Conservation (phyloP, 139 green algal genomes). For the Chlamydomonas sp. region DNA sequence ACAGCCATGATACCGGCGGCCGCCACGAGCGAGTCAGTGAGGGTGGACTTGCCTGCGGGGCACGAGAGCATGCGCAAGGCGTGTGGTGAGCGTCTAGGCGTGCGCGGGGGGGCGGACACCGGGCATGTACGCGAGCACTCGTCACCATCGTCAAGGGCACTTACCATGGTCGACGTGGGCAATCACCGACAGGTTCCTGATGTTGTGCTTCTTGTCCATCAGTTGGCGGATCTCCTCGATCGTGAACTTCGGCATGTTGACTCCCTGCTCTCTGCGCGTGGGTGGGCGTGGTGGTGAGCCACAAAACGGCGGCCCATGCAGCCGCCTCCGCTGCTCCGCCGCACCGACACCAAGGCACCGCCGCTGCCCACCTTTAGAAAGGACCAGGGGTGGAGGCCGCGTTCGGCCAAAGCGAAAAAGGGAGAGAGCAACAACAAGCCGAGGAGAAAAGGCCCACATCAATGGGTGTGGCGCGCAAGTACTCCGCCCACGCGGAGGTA, state of each 20-base stretch:
- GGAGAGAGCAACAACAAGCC: too few relatives aligned
- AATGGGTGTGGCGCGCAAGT: too few relatives aligned
- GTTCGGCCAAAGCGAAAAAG: too few relatives aligned
- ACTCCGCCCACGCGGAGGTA: too few relatives aligned
- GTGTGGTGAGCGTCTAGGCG: too few relatives aligned
- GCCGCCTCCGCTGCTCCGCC: too few relatives aligned
- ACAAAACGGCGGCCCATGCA: too few relatives aligned
- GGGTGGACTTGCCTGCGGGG: slow-evolving; percentile 82
- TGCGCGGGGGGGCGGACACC: not conserved
- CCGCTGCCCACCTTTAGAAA: too few relatives aligned
- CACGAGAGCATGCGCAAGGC: not conserved
- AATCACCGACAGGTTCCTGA: slow-evolving; percentile 87
- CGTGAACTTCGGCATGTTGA: slow-evolving; percentile 70
- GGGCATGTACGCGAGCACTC: not conserved
- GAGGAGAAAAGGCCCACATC: too few relatives aligned
- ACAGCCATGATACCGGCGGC: slow-evolving; percentile 97
- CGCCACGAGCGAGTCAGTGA: slow-evolving; percentile 97
- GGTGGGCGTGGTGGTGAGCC: slow-evolving; percentile 9
- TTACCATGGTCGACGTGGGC: slow-evolving; percentile 85
- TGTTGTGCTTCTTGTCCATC: slow-evolving; percentile 91
- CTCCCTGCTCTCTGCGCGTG: not conserved
- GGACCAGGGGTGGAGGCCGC: too few relatives aligned
- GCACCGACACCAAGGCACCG: too few relatives aligned
- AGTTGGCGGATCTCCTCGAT: slow-evolving; percentile 56
- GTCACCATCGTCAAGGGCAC: slow-evolving; percentile 16